phyloP scores from a whole-genome alignment of 192 early-diverging fungal species.

The Coemansia sp. region DNA sequence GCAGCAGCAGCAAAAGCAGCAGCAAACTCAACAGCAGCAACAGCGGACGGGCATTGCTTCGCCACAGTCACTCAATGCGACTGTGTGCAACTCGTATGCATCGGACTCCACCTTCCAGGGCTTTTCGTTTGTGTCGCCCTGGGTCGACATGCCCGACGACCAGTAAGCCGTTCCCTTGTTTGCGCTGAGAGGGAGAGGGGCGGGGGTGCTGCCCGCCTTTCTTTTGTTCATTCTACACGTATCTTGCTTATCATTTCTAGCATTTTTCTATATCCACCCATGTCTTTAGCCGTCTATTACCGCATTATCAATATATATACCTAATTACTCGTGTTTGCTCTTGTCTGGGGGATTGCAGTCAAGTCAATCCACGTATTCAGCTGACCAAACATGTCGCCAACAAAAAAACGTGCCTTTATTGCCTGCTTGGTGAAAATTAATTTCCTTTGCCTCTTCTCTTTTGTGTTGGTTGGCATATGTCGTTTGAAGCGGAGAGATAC shows the following conservation, averaged over 20 bases:
- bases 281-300: no score
- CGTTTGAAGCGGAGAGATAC: not conserved
- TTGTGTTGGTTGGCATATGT: not conserved
- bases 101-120: constrained; percentile 37
- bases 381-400: not conserved
- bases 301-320: not conserved
- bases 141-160: constrained; percentile 35
- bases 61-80: constrained; percentile 14
- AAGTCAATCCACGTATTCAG: no score
- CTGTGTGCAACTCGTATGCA: constrained; percentile 10
- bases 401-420: not conserved
- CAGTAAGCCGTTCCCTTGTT: constrained; percentile 6
- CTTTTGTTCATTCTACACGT: not conserved
- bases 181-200: no score
- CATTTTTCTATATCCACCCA: not conserved
- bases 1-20: constrained; percentile 20
- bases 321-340: not conserved
- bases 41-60: constrained; percentile 13
- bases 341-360: no score
- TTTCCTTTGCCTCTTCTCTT: not conserved
- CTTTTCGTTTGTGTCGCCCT: constrained; percentile 50
- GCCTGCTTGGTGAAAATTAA: not conserved
- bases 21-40: constrained; percentile 6
- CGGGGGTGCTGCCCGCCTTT: no score
- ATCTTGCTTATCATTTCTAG: not conserved